A percentile compares a stretch with the other conserved stretches of the same genome.
Evolutionary conservation across 306 rosid species (phyloP).

Genomic region (Trifolium repens): DNA sequence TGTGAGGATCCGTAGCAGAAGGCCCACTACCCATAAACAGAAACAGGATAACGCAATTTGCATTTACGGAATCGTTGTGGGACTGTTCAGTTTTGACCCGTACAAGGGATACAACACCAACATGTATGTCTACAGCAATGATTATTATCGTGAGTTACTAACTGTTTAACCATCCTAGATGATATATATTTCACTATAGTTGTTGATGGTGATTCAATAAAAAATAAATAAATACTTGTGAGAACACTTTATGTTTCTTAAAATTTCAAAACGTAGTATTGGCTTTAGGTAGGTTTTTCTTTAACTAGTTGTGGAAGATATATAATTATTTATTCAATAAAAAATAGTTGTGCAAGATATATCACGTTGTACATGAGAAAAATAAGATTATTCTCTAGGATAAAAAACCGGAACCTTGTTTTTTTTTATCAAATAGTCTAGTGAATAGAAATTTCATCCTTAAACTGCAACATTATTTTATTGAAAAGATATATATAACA

Average conservation of each 20-base stretch:
- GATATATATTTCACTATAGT: too few species aligned
- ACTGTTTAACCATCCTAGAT: too few species aligned
- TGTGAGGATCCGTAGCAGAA: conserved; percentile 17
- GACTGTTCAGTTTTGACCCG: conserved; percentile 25
- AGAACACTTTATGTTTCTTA: too few species aligned
- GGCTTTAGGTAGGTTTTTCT: background rate
- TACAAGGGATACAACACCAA: conserved; percentile 27
- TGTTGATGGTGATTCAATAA: too few species aligned
- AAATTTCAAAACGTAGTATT: background rate
- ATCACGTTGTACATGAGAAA: conserved; percentile 15
- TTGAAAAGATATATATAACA: too few species aligned
- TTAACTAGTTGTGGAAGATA: too few species aligned
- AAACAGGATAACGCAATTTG: conserved; percentile 41
- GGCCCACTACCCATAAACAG: conserved; percentile 44
- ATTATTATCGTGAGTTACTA: too few species aligned
- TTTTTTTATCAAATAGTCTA: too few species aligned
- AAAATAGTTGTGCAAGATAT: background rate
- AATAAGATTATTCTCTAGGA: background rate
- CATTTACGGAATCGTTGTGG: conserved; percentile 40
- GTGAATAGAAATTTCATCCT: too few species aligned
- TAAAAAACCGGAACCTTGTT: background rate
- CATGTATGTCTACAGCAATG: background rate
- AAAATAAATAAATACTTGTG: too few species aligned
- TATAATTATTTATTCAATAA: background rate
- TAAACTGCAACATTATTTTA: too few species aligned